Evolutionary conservation across 371 early-diverging fungal species (phyloP).

Genomic region (Nematocida parisii): DNA sequence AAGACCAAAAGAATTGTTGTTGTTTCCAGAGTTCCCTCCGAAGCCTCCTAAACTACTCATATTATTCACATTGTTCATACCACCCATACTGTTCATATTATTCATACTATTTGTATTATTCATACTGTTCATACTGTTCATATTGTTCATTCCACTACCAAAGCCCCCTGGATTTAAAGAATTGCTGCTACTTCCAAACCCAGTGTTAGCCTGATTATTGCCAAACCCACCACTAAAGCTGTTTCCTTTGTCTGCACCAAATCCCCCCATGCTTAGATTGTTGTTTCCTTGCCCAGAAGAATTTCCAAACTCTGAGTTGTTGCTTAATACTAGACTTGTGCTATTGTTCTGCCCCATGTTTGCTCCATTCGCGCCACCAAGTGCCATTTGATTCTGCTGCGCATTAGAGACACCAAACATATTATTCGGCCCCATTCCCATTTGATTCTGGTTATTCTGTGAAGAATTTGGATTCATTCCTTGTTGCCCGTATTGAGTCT

Average conservation of each 20-base stretch:
- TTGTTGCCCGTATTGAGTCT: conserved; percentile 5
- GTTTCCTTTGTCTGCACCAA: neutral
- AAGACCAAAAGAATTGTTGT: neutral
- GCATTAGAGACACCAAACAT: neutral
- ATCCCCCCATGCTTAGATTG: neutral
- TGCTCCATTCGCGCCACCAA: neutral
- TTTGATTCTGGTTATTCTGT: conserved; percentile 1
- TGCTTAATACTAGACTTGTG: neutral
- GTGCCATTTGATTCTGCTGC: neutral
- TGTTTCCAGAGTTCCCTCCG: neutral
- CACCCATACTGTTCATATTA: neutral
- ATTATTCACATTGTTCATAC: neutral
- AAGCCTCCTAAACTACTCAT: neutral
- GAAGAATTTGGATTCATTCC: conserved; percentile 5
- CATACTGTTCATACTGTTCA: neutral
- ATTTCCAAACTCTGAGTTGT: neutral
- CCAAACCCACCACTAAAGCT: conserved; percentile 2
- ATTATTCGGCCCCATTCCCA: neutral
- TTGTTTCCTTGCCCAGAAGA: neutral
- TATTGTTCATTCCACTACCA: neutral
- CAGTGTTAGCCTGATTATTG: neutral
- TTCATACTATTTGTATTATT: neutral
- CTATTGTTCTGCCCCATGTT: neutral
- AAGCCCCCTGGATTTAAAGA: neutral
- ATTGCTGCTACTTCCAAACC: neutral